Evolutionary conservation across 139 green algal species (phyloP), one percentile per base, ranked within the genome.

Genomic region (Tetraselmis striata): DNA sequence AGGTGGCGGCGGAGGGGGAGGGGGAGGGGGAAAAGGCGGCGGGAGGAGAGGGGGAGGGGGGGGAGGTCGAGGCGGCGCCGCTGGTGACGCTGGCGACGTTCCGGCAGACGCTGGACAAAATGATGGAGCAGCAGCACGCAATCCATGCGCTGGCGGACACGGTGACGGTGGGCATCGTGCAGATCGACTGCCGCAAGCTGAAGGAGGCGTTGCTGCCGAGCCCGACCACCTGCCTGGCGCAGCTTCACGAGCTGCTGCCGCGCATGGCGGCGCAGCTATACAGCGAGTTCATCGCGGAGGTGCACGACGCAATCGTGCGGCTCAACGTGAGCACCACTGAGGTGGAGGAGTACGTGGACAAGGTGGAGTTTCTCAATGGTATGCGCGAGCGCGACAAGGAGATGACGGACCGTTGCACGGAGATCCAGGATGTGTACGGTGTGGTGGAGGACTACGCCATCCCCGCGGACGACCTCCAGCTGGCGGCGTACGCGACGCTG

Each of bases 271-370:
- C 58, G 32, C 30, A 92, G 67, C 80, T 93, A 59, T 92, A 94
- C 86, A 80, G 85, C 27, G 79, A 85, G 2, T 95, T 95, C 81
- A 92, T 95, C 83, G 79, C 76, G 31, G 87, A 93, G 23, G 79
- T 94, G 58, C 88, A 92, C 30, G 76, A 79, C 30, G 91, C 91
- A 28, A 92, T 88, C 23, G 84, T 80, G 26, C 30, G 77, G 28
- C 87, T 97, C 82, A 83, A 79, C 80, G 67, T 74, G 75, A 23
- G 22, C 79, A 90, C 84, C 59, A 82, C 18, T 45, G 79, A 79
- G 1, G 90, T 94, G 67, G 93, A 95, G 87, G 93, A 96, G 26
- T 96, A 94, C 77, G 93, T 95, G 29, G 90, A 90, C 23, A 92
- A 94, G 81, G 78, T 95, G 2, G 75, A 84, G 28, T 94, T 94